Base-by-base conservation (phyloP, 2,329 filamentous ascomycete species). In the Hymenoscyphus repandus region DNA sequence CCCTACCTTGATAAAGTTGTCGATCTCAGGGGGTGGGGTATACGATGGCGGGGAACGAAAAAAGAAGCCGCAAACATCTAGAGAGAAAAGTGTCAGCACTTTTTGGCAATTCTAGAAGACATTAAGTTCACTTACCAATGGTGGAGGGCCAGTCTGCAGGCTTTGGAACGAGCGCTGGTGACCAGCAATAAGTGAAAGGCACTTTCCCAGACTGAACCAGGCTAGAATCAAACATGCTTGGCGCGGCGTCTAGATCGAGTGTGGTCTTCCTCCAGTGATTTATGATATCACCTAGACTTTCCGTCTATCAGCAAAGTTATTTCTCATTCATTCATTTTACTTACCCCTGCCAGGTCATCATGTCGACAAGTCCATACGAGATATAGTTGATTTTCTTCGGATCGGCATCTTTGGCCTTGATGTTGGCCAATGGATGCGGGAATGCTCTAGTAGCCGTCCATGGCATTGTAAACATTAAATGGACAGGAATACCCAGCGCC, bases 401-500 rank as follows among this genome's bases (percentile, higher is more conserved):
- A 44, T 72, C 70, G 5, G 59, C 64, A 6, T 66, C 61, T 0
- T 64, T 59, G 34, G 62, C 62, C 27, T 67, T 64, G 27, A 78
- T 51, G 58, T 77, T 77, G 0, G 74, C 74, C 45, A 79, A 58
- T 0, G 76, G 76, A 45, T 60, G 60, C 10, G 60, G 58, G 38
- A 62, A 62, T 6, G 54, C 50, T 48, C 55, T 46, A 7, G 60
- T 61, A 4, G 43, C 39, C 20, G 62, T 70, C 70, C 72, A 79
- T 3, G 75, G 75, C 75, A 78, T 79, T n/a, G 83, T 86, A 64
- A 86, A 86, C 80, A 86, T 86, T 55, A 86, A 67, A 59, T 81
- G 78, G n/a, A 83, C 60, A 1, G 80, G 79, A 34, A 82, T 72
- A 0, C 78, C 78, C n/a, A 83, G 57, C 51, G 75, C 73, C 64